These are phyloP conservation scores for Phaeophleospora eucalypticola DNA, from an alignment of 2,329 filamentous ascomycete genomes.

Conservation along the genomic window DNA sequence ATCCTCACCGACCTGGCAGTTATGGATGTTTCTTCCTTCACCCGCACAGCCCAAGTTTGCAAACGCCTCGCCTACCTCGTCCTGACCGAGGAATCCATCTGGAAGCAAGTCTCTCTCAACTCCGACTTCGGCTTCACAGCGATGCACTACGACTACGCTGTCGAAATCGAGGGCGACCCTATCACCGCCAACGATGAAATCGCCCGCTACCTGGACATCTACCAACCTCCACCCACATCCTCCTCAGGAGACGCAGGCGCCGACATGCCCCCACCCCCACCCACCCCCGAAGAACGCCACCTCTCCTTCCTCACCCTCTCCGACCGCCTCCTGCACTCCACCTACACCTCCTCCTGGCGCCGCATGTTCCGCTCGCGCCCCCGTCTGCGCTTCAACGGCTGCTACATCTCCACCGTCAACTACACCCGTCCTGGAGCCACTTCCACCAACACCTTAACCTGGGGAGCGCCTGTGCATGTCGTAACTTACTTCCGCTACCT, in stretches of 20 bases:
- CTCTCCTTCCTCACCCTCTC: constrained; percentile 24
- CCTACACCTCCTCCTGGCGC: constrained; percentile 42
- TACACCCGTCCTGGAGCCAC: constrained; percentile 80
- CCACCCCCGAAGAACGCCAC: constrained; percentile 19
- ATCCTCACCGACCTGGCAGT: constrained; percentile 70
- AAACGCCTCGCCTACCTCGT: constrained; percentile 83
- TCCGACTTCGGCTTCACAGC: constrained; percentile 70
- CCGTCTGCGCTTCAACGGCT: constrained; percentile 86
- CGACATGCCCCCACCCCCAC: constrained; percentile 13
- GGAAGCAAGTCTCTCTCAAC: constrained; percentile 71
- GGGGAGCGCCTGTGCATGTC: constrained; percentile 82
- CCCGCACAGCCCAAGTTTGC: constrained; percentile 74
- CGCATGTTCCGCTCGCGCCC: constrained; percentile 77
- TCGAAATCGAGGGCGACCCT: constrained; percentile 52
- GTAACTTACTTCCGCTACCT: constrained; percentile 98
- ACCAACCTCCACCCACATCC: constrained; percentile 17
- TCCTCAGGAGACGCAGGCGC: constrained; percentile 12
- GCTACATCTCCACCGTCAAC: constrained; percentile 96
- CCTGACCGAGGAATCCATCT: constrained; percentile 77
- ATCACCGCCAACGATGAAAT: constrained; percentile 24
- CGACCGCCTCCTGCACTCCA: constrained; percentile 25
- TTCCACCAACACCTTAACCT: constrained; percentile 66
- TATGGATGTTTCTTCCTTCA: constrained; percentile 71
- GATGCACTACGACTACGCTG: constrained; percentile 78
- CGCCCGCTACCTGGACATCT: constrained; percentile 20